Conservation (phyloP, 768 basidiomycete genomes). For the Russula vinacea region DNA sequence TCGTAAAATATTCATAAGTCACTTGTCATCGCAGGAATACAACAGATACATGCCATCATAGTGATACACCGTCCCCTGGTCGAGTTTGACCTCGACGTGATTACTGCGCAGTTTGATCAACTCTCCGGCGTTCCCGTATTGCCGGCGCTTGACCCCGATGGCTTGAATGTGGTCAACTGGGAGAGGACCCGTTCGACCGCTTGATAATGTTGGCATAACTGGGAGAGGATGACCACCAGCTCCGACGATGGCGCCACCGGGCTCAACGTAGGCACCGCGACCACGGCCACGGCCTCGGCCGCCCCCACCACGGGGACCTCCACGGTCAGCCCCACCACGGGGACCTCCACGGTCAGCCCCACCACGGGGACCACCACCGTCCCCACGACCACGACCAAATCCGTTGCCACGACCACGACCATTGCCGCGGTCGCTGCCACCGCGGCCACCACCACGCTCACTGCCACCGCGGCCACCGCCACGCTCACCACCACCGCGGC, state of each 20-base stretch:
- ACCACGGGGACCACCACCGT: background rate
- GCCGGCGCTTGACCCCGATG: constrained; percentile 65
- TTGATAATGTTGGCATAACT: background rate
- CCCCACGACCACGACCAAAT: background rate
- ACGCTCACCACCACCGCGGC: background rate
- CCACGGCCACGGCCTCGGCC: background rate
- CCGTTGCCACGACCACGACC: background rate
- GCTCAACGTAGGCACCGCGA: background rate
- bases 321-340: constrained; percentile 15
- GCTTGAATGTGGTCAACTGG: constrained; percentile 43
- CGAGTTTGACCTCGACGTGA: constrained; percentile 60
- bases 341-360: constrained; percentile 34
- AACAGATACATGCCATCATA: constrained; percentile 61
- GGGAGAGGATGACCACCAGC: background rate
- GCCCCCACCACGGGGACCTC: background rate
- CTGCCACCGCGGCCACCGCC: background rate
- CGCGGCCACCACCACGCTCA: background rate
- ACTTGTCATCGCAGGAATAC: background rate
- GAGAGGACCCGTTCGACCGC: constrained; percentile 24
- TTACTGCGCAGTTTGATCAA: constrained; percentile 47
- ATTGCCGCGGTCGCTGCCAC: background rate
- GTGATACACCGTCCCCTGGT: constrained; percentile 62
- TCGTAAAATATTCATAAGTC: background rate
- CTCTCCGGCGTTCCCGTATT: constrained; percentile 56
- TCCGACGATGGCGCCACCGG: background rate